Evolutionary conservation across 2,329 filamentous ascomycete genomes (phyloP), one percentile per base, ranked within the genome.

Genomic region (Ceratocystis albifundus): DNA sequence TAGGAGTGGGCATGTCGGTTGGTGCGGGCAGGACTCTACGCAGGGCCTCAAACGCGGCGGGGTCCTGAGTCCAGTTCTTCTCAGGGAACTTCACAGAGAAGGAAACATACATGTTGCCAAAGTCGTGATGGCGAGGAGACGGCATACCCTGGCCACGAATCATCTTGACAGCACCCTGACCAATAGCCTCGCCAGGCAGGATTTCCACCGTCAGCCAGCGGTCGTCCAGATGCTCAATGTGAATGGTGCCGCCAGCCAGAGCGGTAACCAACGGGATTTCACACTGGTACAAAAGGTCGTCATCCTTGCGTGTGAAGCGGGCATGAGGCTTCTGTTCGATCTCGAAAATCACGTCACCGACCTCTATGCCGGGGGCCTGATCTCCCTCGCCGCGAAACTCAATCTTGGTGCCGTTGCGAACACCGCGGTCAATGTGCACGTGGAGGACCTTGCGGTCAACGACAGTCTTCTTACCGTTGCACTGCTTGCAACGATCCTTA

Each of bases 301-400:
- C 94, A 36, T 95, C 92, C 77, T 94, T 96, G 72, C 94, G 89
- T 74, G 93, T 91, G 82, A 99, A 99, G 70, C 94, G 88, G 32
- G 88, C 70, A 77, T 99, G 94, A n/a, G 92, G 92, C 84, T 99
- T 99, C 82, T 97, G 91, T 78, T 97, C 93, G 70, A 99, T 97
- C 80, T 97, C 92, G 75, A 99, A 99, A 69, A 96, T 88, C 67
- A 99, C 94, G 74, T 99, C 95, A 70, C 95, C 94, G 17, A 94
- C 89, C 75, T 96, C 84, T 65, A 96, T 89, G 70, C 92, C 93
- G 22, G 94, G 94, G 67, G 92, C 86, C 76, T 97, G 94, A 75
- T 99, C 94, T 77, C 94, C 94, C 76, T 99, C 94, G 67, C 94
- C 94, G 67, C 88, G 86, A 82, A 97, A 99, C 75, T 96, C 92